These are phyloP conservation scores for Pythium apleroticum DNA, from an alignment of 352 stramenopile species.

Conservation along the genomic window DNA sequence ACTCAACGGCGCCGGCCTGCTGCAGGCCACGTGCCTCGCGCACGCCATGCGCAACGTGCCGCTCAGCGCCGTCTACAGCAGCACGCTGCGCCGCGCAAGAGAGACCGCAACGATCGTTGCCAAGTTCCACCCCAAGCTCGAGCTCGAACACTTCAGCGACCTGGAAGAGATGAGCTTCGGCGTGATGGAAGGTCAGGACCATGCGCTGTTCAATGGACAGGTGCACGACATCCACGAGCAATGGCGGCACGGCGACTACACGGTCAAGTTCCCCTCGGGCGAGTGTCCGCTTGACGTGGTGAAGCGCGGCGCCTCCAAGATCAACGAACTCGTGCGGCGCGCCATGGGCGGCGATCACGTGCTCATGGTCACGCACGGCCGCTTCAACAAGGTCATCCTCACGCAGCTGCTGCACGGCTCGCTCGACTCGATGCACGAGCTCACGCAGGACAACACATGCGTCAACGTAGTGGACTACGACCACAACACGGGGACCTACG, in stretches of 20 bases:
- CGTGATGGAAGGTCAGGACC: constrained; percentile 61
- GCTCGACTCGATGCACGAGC: constrained; percentile 58
- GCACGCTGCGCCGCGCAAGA: constrained; percentile 44
- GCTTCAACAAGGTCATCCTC: constrained; percentile 86
- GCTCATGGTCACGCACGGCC: constrained; percentile 76
- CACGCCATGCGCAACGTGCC: constrained; percentile 68
- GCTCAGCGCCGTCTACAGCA: constrained; percentile 69
- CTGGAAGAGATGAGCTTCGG: constrained; percentile 88
- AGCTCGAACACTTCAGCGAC: constrained; percentile 58
- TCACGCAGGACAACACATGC: constrained; percentile 84
- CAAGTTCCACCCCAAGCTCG: constrained; percentile 51
- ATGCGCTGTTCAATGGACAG: constrained; percentile 47
- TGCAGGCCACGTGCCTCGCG: constrained; percentile 61
- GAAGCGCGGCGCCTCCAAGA: constrained; percentile 55
- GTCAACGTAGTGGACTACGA: constrained; percentile 86
- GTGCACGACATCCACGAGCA: constrained; percentile 61
- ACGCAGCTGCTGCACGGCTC: constrained; percentile 62
- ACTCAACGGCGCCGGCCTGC: constrained; percentile 57
- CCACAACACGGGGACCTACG: constrained; percentile 49
- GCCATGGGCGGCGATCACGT: constrained; percentile 52
- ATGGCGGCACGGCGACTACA: constrained; percentile 59
- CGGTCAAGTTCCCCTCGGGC: constrained; percentile 53
- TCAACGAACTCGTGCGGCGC: constrained; percentile 51
- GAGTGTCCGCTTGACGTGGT: constrained; percentile 74
- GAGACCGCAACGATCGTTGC: constrained; percentile 58